These are phyloP conservation scores for Pyricularia sp. DNA, from an alignment of 2,329 filamentous ascomycete genomes.

Conservation along the genomic window DNA sequence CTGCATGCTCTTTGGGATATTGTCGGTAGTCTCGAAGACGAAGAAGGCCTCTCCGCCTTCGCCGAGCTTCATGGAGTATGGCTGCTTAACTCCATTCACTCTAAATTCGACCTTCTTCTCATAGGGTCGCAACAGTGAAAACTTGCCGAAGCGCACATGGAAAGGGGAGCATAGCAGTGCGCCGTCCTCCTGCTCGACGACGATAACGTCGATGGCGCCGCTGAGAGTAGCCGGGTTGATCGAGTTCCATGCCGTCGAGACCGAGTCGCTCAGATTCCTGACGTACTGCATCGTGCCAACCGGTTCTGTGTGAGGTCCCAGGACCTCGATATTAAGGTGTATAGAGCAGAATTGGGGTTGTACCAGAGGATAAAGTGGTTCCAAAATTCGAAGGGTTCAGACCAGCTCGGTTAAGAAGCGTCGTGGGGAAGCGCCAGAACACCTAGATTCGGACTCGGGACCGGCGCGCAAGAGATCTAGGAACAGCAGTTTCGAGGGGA, in stretches of 20 bases:
- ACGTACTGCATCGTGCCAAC: slow-evolving; percentile 85
- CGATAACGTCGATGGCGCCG: slow-evolving; percentile 97
- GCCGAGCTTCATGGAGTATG: slow-evolving; percentile 96
- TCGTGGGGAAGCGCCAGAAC: neutral
- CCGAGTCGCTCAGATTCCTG: slow-evolving; percentile 84
- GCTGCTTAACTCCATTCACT: slow-evolving; percentile 85
- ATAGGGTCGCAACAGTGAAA: slow-evolving; percentile 85
- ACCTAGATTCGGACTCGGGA: neutral
- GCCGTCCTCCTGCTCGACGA: slow-evolving; percentile 93
- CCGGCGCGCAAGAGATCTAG: neutral
- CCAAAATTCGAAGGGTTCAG: neutral
- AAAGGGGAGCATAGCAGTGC: slow-evolving; percentile 87
- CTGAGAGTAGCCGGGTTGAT: slow-evolving; percentile 97
- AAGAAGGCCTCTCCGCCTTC: slow-evolving; percentile 98
- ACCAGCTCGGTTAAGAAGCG: neutral
- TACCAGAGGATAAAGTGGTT: neutral
- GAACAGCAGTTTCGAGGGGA: neutral
- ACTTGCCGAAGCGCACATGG: slow-evolving; percentile 98
- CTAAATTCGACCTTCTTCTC: slow-evolving; percentile 99
- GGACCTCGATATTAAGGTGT: neutral
- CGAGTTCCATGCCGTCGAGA: slow-evolving; percentile 98
- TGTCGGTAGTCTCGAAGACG: slow-evolving; percentile 89
- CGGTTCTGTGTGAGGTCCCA: neutral
- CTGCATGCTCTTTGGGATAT: slow-evolving; percentile 86
- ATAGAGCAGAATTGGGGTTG: neutral